phyloP scores from a whole-genome alignment of 108 stramenopile species.

The Cyclotella distinguenda region DNA sequence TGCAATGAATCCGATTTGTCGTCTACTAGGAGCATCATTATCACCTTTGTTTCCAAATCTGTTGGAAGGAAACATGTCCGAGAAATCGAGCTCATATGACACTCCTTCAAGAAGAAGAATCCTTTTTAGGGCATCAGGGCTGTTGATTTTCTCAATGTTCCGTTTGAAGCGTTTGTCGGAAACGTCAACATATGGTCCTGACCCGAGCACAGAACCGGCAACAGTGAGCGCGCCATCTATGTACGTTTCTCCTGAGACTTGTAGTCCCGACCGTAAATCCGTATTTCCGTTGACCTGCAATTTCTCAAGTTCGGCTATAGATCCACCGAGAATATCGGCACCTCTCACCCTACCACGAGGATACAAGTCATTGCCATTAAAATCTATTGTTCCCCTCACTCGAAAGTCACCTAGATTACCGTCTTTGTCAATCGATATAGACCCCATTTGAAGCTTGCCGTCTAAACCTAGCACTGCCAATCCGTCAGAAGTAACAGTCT shows the following conservation, averaged over 20 bases:
- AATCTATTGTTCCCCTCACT: slow-evolving; percentile 22
- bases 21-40: neutral
- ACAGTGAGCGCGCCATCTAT: slow-evolving; percentile 55
- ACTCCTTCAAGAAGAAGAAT: slow-evolving; percentile 45
- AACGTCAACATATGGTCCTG: slow-evolving; percentile 63
- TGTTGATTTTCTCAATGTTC: slow-evolving; percentile 36
- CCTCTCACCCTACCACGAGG: slow-evolving; percentile 19
- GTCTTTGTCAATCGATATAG: slow-evolving; percentile 17
- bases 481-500: slow-evolving; percentile 19
- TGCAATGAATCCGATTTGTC: slow-evolving; percentile 60
- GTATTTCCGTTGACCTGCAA: slow-evolving; percentile 19
- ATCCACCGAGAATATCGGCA: slow-evolving; percentile 29
- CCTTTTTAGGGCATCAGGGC: slow-evolving; percentile 30
- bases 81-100: slow-evolving; percentile 39
- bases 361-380: slow-evolving; percentile 2
- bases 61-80: slow-evolving; percentile 5
- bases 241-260: slow-evolving; percentile 48
- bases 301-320: slow-evolving; percentile 14
- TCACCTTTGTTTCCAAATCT: slow-evolving; percentile 13
- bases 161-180: slow-evolving; percentile 55
- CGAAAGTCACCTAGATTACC: slow-evolving; percentile 24
- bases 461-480: slow-evolving; percentile 26
- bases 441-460: slow-evolving; percentile 28
- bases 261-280: slow-evolving; percentile 24
- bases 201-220: slow-evolving; percentile 56